Percentiles rank a stretch among this genome's conserved stretches.
phyloP scores from a whole-genome alignment of 2,329 filamentous ascomycete genomes.

The Diaporthe citriasiana region DNA sequence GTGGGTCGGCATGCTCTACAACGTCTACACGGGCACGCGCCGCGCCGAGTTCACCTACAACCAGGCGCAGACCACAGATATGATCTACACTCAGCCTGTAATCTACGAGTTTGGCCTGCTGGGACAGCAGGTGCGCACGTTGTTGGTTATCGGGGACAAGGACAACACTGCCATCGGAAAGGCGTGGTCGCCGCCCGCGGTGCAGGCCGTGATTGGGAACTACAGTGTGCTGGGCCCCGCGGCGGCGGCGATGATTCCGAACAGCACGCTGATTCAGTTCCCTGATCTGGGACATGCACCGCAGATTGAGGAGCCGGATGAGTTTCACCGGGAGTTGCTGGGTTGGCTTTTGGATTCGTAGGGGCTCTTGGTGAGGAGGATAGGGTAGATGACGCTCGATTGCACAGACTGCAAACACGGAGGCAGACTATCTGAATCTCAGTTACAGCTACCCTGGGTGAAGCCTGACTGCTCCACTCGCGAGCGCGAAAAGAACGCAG shows the following conservation, averaged over 20 bases:
- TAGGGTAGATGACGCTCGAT: no score
- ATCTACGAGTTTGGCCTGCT: conserved; percentile 64
- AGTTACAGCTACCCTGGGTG: neutral
- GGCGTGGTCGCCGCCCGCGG: conserved; percentile 61
- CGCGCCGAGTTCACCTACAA: conserved; percentile 59
- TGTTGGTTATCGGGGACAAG: conserved; percentile 65
- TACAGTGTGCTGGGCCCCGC: conserved; percentile 64
- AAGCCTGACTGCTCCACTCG: neutral
- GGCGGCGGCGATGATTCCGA: conserved; percentile 59
- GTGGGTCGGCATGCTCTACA: conserved; percentile 69
- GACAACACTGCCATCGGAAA: conserved; percentile 70
- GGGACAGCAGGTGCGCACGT: conserved; percentile 55
- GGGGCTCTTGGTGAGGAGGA: neutral
- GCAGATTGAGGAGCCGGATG: conserved; percentile 64
- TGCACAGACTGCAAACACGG: neutral
- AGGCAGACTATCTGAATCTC: neutral
- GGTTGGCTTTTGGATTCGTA: conserved; percentile 55
- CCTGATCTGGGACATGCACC: conserved; percentile 65
- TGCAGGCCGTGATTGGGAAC: conserved; percentile 61
- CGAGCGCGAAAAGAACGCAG: no score
- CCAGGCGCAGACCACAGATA: conserved; percentile 67
- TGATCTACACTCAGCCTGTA: conserved; percentile 67
- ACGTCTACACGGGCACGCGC: conserved; percentile 62
- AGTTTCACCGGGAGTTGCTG: conserved; percentile 62
- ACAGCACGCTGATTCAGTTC: conserved; percentile 62